A percentile compares a stretch with the other conserved stretches of the same genome.
Evolutionary conservation across 108 stramenopile genomes (phyloP).

Genomic region (Fragilariopsis cylindrus): DNA sequence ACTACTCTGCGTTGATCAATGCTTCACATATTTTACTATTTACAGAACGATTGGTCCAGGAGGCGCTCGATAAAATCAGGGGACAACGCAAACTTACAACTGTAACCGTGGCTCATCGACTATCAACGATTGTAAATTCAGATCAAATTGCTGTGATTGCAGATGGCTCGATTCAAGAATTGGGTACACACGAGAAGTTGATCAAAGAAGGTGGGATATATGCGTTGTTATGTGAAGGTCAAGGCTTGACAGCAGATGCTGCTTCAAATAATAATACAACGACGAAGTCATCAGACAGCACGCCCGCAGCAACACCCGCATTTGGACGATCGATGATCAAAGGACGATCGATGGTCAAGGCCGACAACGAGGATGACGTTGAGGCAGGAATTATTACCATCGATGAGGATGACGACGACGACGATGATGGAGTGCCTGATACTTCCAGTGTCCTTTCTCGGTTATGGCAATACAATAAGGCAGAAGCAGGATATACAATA

Average conservation of each 20-base stretch:
- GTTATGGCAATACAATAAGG: neutral
- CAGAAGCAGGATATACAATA: neutral
- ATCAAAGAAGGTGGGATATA: slow-evolving; percentile 9
- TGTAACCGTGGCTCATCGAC: slow-evolving; percentile 79
- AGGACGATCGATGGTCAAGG: neutral
- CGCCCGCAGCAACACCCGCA: neutral
- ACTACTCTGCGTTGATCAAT: no score
- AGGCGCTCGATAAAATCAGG: slow-evolving; percentile 77
- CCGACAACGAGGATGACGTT: neutral
- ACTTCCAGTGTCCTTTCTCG: neutral
- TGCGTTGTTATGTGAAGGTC: neutral
- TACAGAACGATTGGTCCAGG: slow-evolving; percentile 79
- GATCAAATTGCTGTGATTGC: slow-evolving; percentile 77
- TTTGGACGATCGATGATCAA: neutral
- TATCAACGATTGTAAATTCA: slow-evolving; percentile 78
- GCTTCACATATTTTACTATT: slow-evolving; percentile 1
- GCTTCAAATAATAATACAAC: neutral
- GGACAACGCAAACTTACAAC: slow-evolving; percentile 60
- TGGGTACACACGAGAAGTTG: slow-evolving; percentile 80
- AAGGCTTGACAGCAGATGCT: slow-evolving; percentile 6
- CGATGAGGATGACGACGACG: neutral
- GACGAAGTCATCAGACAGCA: no score
- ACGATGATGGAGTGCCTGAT: slow-evolving; percentile 1
- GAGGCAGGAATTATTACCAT: neutral
- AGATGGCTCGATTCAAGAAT: slow-evolving; percentile 63